Conservation (phyloP, 345 rosid species). For the Clarkia xantiana region DNA sequence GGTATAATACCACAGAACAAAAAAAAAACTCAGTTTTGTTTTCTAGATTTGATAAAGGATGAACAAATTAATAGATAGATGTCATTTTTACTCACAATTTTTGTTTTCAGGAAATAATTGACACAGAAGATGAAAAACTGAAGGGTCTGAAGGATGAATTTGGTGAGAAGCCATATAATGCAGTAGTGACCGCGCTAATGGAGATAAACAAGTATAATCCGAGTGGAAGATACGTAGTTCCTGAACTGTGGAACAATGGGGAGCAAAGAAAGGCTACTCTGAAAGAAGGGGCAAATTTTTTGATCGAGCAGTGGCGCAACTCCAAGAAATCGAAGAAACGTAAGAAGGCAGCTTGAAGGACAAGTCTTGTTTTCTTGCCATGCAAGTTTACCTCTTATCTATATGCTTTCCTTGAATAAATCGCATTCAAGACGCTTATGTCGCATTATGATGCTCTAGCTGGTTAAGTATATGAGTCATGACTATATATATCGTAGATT, state of each 20-base stretch:
- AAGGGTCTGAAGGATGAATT: constrained; percentile 38
- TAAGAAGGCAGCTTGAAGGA: constrained; percentile 22
- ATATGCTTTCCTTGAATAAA: too few relatives aligned
- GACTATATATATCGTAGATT: too few relatives aligned
- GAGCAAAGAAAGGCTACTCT: constrained; percentile 53
- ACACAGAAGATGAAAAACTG: constrained; percentile 56
- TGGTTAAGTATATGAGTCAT: too few relatives aligned
- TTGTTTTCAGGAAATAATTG: constrained; percentile 46
- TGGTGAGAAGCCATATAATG: constrained; percentile 42
- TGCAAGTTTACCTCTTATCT: too few relatives aligned
- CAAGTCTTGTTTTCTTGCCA: background rate
- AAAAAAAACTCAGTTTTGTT: too few relatives aligned
- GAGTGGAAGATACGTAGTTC: constrained; percentile 69
- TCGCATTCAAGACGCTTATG: too few relatives aligned
- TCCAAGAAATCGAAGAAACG: constrained; percentile 21
- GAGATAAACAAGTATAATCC: constrained; percentile 86
- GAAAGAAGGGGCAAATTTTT: constrained; percentile 40
- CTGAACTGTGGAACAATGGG: constrained; percentile 68
- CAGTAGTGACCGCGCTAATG: constrained; percentile 47
- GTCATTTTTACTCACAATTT: background rate
- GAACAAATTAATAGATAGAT: too few relatives aligned
- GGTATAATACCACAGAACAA: constrained; percentile 22
- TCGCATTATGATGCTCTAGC: too few relatives aligned
- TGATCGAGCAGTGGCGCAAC: constrained; percentile 28
- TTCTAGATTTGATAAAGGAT: too few relatives aligned